A percentile compares a stretch with the other conserved stretches of the same genome.
phyloP scores from a whole-genome alignment of 345 rosid species.

The Eucalyptus urophylla region DNA sequence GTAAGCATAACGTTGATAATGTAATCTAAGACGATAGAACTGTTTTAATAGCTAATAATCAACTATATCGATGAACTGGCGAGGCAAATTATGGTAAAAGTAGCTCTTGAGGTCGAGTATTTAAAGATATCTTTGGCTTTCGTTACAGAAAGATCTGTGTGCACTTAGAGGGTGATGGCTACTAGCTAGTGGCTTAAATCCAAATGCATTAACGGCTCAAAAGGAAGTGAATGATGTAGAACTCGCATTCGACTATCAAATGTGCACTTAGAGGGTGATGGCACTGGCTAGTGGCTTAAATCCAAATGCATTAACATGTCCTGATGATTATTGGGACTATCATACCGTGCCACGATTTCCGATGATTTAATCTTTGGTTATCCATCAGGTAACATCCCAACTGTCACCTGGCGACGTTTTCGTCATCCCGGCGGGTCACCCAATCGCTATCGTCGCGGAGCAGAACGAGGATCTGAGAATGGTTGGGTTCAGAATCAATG shows the following conservation, averaged over 20 bases:
- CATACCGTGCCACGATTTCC: background rate
- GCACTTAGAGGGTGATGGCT: no score
- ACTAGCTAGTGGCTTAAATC: no score
- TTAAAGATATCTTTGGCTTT: background rate
- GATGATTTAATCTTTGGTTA: background rate
- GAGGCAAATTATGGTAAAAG: background rate
- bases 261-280: background rate
- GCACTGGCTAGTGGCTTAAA: background rate
- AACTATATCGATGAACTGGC: background rate
- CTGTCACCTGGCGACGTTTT: slow-evolving; percentile 31
- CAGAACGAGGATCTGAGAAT: slow-evolving; percentile 5
- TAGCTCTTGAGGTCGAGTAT: background rate
- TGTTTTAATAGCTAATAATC: background rate
- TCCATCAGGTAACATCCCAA: background rate
- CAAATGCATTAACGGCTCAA: no score
- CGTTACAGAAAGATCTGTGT: background rate
- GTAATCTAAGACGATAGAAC: background rate
- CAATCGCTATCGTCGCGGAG: slow-evolving; percentile 7
- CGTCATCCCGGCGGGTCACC: slow-evolving; percentile 37
- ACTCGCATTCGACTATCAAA: background rate
- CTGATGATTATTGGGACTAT: background rate
- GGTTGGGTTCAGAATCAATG: slow-evolving; percentile 30
- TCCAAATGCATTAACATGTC: background rate
- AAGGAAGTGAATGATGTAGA: background rate
- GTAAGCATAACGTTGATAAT: background rate